Evolutionary conservation across 805 yeast species (phyloP).

Genomic region (Ogataea zsoltii): DNA sequence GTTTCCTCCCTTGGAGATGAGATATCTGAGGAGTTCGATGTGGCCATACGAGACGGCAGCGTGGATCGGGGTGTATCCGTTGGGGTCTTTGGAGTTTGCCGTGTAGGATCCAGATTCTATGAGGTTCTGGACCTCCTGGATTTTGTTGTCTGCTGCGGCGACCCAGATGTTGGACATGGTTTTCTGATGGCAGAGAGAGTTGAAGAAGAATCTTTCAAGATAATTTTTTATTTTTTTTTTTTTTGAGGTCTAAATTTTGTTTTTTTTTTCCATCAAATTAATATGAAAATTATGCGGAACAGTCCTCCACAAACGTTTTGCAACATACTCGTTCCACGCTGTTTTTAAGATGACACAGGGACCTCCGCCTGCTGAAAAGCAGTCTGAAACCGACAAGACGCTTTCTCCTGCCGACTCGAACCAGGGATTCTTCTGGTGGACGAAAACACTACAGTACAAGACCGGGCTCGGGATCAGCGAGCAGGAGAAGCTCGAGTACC

Average conservation of each 20-base stretch:
- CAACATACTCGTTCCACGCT: too few species aligned
- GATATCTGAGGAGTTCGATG: constrained; percentile 57
- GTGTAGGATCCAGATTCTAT: constrained; percentile 52
- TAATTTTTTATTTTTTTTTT: constrained; percentile 3
- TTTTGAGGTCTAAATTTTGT: constrained; percentile 6
- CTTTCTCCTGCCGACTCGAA: constrained; percentile 35
- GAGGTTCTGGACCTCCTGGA: constrained; percentile 54
- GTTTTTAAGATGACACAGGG: constrained; percentile 17
- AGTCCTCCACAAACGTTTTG: not conserved
- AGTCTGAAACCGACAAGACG: constrained; percentile 17
- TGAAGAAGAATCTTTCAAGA: not conserved
- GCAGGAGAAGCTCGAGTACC: constrained; percentile 55
- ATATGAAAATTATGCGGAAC: not conserved
- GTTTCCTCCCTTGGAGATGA: constrained; percentile 68
- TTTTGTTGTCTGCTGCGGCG: constrained; percentile 86
- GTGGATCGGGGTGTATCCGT: constrained; percentile 96
- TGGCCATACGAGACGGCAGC: constrained; percentile 97
- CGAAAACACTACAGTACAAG: constrained; percentile 65
- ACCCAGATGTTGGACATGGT: constrained; percentile 75
- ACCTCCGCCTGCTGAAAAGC: constrained; percentile 1
- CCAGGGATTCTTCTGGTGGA: constrained; percentile 71
- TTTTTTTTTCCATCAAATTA: not conserved
- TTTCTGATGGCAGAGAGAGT: not conserved
- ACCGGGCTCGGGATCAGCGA: constrained; percentile 66
- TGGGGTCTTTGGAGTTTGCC: constrained; percentile 79